Evolutionary conservation across 2,329 filamentous ascomycete species (phyloP).

Genomic region (Colletotrichum cereale): DNA sequence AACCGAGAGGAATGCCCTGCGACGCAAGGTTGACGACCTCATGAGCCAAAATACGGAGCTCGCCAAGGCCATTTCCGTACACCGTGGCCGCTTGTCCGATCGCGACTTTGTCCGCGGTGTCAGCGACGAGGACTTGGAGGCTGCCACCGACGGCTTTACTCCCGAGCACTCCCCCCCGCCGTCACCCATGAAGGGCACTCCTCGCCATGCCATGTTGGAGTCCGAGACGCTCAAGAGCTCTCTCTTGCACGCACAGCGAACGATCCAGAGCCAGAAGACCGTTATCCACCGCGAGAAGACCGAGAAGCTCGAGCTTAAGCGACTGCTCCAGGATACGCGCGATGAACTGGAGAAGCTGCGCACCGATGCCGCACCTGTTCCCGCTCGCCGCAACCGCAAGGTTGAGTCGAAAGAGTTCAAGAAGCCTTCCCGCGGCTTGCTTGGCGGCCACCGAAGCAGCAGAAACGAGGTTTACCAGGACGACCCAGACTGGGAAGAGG

Average conservation of each 20-base stretch:
- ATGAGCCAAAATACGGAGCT: conserved; percentile 92
- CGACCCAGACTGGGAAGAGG: conserved; percentile 92
- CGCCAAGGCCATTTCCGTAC: conserved; percentile 83
- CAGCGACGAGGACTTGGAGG: conserved; percentile 74
- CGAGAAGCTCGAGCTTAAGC: conserved; percentile 94
- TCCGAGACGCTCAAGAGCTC: conserved; percentile 96
- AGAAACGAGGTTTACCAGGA: conserved; percentile 84
- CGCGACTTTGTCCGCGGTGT: conserved; percentile 69
- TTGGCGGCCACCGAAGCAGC: conserved; percentile 80
- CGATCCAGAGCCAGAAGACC: conserved; percentile 94
- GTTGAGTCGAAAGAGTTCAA: conserved; percentile 77
- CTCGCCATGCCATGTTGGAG: conserved; percentile 91
- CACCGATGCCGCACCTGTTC: conserved; percentile 59
- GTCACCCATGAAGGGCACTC: conserved; percentile 92
- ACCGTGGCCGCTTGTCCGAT: conserved; percentile 76
- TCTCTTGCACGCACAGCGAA: conserved; percentile 92
- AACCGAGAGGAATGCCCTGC: conserved; percentile 80
- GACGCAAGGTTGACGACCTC: conserved; percentile 89
- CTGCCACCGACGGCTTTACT: conserved; percentile 76
- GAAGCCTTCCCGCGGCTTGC: conserved; percentile 75
- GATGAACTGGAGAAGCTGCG: conserved; percentile 87
- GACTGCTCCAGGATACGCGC: conserved; percentile 93
- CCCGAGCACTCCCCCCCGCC: conserved; percentile 92
- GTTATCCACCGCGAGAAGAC: conserved; percentile 98
- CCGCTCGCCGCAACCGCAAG: conserved; percentile 73